phyloP scores from a whole-genome alignment of 2,329 filamentous ascomycete genomes.

The Pezicula carpinea region DNA sequence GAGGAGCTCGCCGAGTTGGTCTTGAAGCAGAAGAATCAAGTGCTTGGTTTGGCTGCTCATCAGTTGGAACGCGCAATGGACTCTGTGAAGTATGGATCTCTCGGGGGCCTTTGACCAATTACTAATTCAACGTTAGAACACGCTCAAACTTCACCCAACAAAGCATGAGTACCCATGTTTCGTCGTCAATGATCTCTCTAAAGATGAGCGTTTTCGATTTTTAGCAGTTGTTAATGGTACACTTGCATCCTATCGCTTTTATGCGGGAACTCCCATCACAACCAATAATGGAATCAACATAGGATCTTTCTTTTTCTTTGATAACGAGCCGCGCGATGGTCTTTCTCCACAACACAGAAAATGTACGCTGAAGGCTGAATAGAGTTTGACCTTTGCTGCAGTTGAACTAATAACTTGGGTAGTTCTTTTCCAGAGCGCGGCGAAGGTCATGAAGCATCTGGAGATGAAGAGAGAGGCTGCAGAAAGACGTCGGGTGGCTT shows the following conservation, averaged over 20 bases:
- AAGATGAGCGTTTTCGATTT: constrained; percentile 16
- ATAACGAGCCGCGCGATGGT: constrained; percentile 42
- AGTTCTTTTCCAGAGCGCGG: constrained; percentile 18
- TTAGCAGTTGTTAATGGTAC: constrained; percentile 19
- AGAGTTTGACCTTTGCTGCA: not conserved
- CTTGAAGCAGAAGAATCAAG: constrained; percentile 1
- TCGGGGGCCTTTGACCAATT: not conserved
- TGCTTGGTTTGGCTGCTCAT: constrained; percentile 24
- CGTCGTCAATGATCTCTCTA: constrained; percentile 17
- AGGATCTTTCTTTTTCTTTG: constrained; percentile 23
- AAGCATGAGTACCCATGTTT: constrained; percentile 19
- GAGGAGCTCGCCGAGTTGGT: constrained; percentile 13
- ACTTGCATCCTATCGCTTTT: constrained; percentile 19
- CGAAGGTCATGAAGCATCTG: constrained; percentile 22
- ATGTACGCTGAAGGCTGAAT: constrained; percentile 10
- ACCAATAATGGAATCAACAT: constrained; percentile 22
- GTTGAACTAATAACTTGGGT: not conserved
- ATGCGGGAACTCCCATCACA: constrained; percentile 23
- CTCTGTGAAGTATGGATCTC: constrained; percentile 21
- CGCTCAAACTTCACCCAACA: constrained; percentile 12
- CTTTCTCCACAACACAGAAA: constrained; percentile 38
- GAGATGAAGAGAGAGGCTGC: constrained; percentile 23
- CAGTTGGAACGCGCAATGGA: constrained; percentile 20
- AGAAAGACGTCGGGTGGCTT: constrained; percentile 16
- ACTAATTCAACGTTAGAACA: constrained; percentile 11